phyloP scores from a whole-genome alignment of 805 yeast genomes.

The Brettanomyces custersianus region DNA sequence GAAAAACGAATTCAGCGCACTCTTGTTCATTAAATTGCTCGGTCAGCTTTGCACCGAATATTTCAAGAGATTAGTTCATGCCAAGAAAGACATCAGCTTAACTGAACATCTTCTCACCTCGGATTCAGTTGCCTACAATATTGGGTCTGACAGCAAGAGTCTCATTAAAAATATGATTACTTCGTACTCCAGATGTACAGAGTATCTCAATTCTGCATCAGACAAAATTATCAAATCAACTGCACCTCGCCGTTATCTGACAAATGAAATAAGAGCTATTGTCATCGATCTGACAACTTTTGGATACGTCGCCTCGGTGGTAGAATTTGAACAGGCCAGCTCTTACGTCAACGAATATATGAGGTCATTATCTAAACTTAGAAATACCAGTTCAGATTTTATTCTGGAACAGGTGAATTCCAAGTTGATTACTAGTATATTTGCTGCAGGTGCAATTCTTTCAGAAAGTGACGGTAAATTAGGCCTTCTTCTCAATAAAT shows the following conservation, averaged over 20 bases:
- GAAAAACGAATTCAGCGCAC: conserved; percentile 18
- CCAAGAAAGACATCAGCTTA: conserved; percentile 6
- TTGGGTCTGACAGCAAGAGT: conserved; percentile 6
- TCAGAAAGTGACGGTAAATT: conserved; percentile 30
- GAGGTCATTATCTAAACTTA: conserved; percentile 17
- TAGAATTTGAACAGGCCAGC: conserved; percentile 34
- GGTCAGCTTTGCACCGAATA: conserved; percentile 18
- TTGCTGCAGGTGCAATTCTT: conserved; percentile 23
- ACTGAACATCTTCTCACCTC: conserved; percentile 11
- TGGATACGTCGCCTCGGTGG: conserved; percentile 39
- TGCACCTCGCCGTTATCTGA: conserved; percentile 18
- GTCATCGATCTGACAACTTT: conserved; percentile 55
- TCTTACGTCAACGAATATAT: conserved; percentile 42
- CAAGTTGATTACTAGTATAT: conserved; percentile 33
- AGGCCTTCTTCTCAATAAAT: conserved; percentile 27
- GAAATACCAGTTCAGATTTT: conserved; percentile 6
- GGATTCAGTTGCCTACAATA: conserved; percentile 5
- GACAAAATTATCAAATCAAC: conserved; percentile 19
- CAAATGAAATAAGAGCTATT: conserved; percentile 15
- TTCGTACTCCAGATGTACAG: conserved; percentile 11
- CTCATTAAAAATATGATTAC: conserved; percentile 12
- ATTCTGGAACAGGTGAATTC: conserved; percentile 33
- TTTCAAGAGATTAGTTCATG: conserved; percentile 13
- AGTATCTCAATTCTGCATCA: conserved; percentile 16
- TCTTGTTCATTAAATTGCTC: conserved; percentile 19